Base-by-base conservation (phyloP, 352 stramenopile species). In the Globisporangium iwayamae region DNA sequence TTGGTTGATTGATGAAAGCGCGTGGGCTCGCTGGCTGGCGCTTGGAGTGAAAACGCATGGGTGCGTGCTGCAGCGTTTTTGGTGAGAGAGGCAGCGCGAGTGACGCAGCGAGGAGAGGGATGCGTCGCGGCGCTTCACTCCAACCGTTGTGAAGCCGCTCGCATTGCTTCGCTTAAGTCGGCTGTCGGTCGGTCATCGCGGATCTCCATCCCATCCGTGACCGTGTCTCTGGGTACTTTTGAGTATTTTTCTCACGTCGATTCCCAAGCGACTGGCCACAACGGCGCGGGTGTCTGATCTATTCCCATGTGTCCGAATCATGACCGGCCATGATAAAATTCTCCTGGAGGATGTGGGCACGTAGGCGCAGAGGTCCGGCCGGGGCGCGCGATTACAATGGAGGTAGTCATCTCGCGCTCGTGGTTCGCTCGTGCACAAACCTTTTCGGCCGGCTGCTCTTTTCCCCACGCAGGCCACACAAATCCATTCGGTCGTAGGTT, bases 241-340 rank as follows among this genome's bases (percentile, higher is more conserved):
- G 32, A 36, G 32, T 36, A 36, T 36, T 41, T 56, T 53, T 39
- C 38, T 38, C 56, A 62, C 22, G 39, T 13, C 6, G 16, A 20
- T 1, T 4, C 20, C 7, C 28, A 62, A 62, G 55, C 43, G 56
- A 62, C 41, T 62, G 56, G 56, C 28, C 56, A 50, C 18, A 8
- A 45, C 32, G 41, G 56, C 41, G 8, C 13, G 41, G 2, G 38
- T 22, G 50, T 41, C 51, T 45, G 51, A 28, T 57, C 43, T 18
- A 45, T 32, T 7, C 43, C 4, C 16, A 30, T n/a, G 30, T 43
- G 30, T 28, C 30, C 51, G 18, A 5, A 32, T 16, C 25, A 22
- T 55, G 50, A 34, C 50, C 7, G 25, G 30, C 43, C 41, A 51
- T 13, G 56, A 50, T 50, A 62, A 54, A 62, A 28, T 62, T 62